phyloP scores from a whole-genome alignment of 108 stramenopile genomes.

The Phaeodactylum tricornutum region DNA sequence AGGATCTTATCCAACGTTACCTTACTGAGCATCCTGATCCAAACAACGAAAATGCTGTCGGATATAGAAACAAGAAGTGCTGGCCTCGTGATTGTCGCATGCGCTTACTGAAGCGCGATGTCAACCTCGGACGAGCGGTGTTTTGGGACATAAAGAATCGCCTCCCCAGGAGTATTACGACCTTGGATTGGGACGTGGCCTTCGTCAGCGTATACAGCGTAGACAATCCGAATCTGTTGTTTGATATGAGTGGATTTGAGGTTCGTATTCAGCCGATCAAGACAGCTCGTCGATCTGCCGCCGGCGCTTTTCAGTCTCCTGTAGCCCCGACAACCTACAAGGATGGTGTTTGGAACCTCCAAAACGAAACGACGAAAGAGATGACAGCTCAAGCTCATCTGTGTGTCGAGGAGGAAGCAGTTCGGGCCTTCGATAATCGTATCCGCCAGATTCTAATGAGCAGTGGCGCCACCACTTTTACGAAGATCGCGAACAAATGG shows the following conservation, averaged over 20 bases:
- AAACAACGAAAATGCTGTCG: slow-evolving; percentile 99
- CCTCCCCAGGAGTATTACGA: slow-evolving; percentile 92
- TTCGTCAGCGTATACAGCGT: slow-evolving; percentile 97
- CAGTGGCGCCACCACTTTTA: slow-evolving; percentile 97
- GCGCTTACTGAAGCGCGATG: slow-evolving; percentile 97
- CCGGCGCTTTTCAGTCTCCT: slow-evolving; percentile 1
- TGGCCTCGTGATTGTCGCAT: slow-evolving; percentile 99
- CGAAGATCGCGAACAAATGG: slow-evolving; percentile 99
- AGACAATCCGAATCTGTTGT: slow-evolving; percentile 98
- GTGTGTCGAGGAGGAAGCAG: slow-evolving; percentile 89
- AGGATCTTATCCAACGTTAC: slow-evolving; percentile 97
- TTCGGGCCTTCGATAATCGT: slow-evolving; percentile 94
- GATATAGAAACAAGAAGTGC: slow-evolving; percentile 98
- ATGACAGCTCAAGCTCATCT: slow-evolving; percentile 96
- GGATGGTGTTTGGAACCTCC: slow-evolving; percentile 99
- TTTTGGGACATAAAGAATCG: slow-evolving; percentile 99
- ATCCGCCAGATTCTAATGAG: slow-evolving; percentile 98
- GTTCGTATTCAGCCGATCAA: slow-evolving; percentile 93
- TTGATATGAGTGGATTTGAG: slow-evolving; percentile 99
- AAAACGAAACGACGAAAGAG: slow-evolving; percentile 98
- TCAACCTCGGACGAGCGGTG: slow-evolving; percentile 95
- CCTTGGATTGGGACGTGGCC: slow-evolving; percentile 96
- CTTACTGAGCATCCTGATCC: slow-evolving; percentile 99
- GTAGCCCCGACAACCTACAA: slow-evolving; percentile 60
- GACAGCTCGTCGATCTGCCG: not conserved